phyloP scores from a whole-genome alignment of 768 basidiomycete species.

The Albatrellus ellisii region DNA sequence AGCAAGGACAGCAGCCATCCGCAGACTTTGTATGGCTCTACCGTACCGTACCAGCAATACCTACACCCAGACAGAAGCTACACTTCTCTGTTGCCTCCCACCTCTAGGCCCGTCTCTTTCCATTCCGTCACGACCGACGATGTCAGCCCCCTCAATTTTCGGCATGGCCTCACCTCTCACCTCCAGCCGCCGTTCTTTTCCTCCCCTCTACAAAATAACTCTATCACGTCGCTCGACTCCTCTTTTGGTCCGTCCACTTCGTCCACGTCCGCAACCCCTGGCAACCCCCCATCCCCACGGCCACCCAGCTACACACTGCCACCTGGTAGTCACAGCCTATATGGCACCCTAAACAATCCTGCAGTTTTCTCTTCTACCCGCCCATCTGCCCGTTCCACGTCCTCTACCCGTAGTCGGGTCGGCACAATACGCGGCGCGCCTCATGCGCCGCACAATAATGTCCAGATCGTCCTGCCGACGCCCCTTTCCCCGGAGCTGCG shows the following conservation, averaged over 20 bases:
- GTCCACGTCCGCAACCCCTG: neutral
- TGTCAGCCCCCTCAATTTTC: neutral
- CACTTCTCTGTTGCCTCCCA: conserved; percentile 20
- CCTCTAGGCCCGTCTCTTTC: conserved; percentile 9
- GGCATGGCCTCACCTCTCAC: too few species aligned
- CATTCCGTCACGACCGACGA: conserved; percentile 10
- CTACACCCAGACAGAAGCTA: conserved; percentile 17
- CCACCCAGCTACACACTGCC: too few species aligned
- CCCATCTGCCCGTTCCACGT: neutral
- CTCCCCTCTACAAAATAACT: too few species aligned
- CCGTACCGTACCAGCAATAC: conserved; percentile 10
- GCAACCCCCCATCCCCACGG: neutral
- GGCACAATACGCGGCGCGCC: conserved; percentile 38
- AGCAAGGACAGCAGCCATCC: conserved; percentile 13
- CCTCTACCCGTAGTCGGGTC: conserved; percentile 11
- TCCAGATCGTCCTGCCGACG: conserved; percentile 57
- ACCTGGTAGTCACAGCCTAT: too few species aligned
- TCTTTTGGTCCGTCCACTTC: neutral
- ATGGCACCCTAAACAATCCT: neutral
- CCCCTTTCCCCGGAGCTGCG: conserved; percentile 38
- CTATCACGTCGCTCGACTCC: too few species aligned
- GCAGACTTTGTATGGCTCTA: conserved; percentile 17
- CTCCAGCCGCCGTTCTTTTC: conserved; percentile 3
- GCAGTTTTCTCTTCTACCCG: neutral
- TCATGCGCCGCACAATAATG: conserved; percentile 43